phyloP scores from a whole-genome alignment of 495 filamentous ascomycete species.

The Neurospora tetraspora region DNA sequence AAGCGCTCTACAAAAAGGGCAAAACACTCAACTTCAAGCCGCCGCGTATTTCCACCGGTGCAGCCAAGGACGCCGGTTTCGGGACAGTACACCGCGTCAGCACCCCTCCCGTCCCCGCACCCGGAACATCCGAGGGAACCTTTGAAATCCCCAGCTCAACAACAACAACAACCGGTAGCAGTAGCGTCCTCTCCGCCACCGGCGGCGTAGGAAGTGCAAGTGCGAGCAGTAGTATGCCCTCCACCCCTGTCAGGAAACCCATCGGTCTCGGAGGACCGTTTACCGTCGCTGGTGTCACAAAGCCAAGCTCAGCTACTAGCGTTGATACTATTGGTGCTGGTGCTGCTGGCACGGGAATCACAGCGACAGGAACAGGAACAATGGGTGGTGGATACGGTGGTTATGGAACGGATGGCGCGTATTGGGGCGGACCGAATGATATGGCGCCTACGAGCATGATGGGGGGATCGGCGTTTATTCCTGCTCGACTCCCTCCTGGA shows the following conservation, averaged over 20 bases:
- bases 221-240: not conserved
- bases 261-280: not conserved
- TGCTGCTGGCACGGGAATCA: not conserved
- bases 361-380: not conserved
- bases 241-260: not conserved
- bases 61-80: not conserved
- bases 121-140: not conserved
- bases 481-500: not conserved
- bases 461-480: not conserved
- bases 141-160: not conserved
- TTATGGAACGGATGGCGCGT: not conserved
- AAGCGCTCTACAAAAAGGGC: constrained; percentile 71
- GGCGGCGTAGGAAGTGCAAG: not conserved
- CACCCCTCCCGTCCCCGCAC: not conserved
- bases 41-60: constrained; percentile 30
- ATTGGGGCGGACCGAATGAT: not conserved
- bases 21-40: constrained; percentile 63
- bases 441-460: not conserved
- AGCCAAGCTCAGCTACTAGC: not conserved
- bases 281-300: not conserved
- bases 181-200: not conserved
- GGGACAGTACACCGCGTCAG: not conserved
- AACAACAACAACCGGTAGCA: not conserved
- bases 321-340: not conserved
- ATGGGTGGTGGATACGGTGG: not conserved